A percentile compares a stretch with the other conserved stretches of the same genome.
Conservation (phyloP, 2,329 filamentous ascomycete species). For the Dactylellina sp. region DNA sequence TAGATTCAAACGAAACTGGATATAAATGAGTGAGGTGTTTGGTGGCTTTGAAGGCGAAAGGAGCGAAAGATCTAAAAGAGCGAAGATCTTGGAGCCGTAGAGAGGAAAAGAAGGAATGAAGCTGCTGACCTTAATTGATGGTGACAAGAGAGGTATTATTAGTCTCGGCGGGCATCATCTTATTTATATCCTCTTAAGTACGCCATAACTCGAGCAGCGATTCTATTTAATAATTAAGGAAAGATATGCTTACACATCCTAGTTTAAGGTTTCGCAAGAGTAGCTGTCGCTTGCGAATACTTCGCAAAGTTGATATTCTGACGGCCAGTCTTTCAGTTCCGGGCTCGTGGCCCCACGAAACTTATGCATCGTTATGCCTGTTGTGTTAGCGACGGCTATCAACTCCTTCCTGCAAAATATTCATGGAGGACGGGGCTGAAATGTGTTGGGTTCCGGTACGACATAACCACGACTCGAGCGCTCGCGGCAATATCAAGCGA, state of each 20-base stretch:
- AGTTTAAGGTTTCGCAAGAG: neutral
- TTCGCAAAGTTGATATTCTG: too few relatives aligned
- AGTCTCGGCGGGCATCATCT: neutral
- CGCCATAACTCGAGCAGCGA: neutral
- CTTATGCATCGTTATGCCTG: too few relatives aligned
- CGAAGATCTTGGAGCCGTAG: neutral
- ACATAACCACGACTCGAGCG: too few relatives aligned
- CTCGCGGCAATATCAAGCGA: neutral
- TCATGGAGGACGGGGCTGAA: too few relatives aligned
- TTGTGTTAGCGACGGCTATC: too few relatives aligned
- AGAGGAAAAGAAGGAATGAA: constrained; percentile 1
- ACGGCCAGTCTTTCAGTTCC: too few relatives aligned
- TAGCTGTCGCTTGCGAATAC: too few relatives aligned
- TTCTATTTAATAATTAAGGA: neutral
- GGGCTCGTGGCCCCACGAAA: too few relatives aligned
- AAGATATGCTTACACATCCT: neutral
- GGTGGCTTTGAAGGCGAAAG: neutral
- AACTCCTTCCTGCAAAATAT: too few relatives aligned
- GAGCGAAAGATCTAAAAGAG: constrained; percentile 16
- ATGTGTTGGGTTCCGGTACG: neutral
- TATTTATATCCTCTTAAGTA: neutral
- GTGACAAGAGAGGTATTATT: neutral
- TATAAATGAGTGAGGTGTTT: neutral
- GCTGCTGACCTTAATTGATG: neutral
- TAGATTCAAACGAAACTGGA: neutral